These are phyloP conservation scores for Penicillium sp. DNA, from an alignment of 2,329 filamentous ascomycete genomes.

Conservation along the genomic window DNA sequence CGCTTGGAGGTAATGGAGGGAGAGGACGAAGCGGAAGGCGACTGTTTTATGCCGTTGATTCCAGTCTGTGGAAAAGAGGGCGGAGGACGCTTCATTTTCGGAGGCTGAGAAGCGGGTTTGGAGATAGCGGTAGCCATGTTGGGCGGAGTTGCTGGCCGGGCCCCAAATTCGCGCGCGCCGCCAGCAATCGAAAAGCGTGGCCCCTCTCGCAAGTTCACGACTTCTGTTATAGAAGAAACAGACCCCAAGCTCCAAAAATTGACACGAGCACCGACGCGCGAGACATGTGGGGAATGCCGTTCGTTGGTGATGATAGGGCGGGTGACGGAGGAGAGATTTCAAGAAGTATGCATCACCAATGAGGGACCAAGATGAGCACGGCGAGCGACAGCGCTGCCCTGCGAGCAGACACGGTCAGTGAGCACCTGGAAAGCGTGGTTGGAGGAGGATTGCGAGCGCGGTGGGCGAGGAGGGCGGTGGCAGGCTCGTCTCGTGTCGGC, in stretches of 20 bases:
- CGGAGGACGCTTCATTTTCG: constrained; percentile 66
- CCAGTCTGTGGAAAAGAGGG: constrained; percentile 62
- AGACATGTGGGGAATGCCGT: constrained; percentile 43
- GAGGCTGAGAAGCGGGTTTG: constrained; percentile 40
- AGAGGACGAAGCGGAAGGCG: constrained; percentile 59
- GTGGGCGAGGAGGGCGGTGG: not conserved
- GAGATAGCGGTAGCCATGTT: constrained; percentile 44
- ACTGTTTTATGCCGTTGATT: constrained; percentile 52
- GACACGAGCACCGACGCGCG: constrained; percentile 40
- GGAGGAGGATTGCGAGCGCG: not conserved
- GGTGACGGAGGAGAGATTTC: constrained; percentile 11
- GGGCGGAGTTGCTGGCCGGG: constrained; percentile 15
- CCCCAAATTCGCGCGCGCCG: constrained; percentile 8
- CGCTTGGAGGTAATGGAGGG: constrained; percentile 53
- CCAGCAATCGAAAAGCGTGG: constrained; percentile 18
- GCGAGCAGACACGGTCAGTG: constrained; percentile 4
- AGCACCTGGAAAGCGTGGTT: not conserved
- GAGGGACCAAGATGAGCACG: constrained; percentile 2
- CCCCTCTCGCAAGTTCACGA: constrained; percentile 23
- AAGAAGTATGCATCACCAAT: constrained; percentile 4
- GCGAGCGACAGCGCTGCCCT: not conserved
- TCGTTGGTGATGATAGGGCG: constrained; percentile 15
- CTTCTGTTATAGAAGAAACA: constrained; percentile 23
- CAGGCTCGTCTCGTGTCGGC: constrained; percentile 10
- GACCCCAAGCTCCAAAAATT: constrained; percentile 31